phyloP scores from a whole-genome alignment of 2,329 filamentous ascomycete genomes.

The Fusarium liriodendri region DNA sequence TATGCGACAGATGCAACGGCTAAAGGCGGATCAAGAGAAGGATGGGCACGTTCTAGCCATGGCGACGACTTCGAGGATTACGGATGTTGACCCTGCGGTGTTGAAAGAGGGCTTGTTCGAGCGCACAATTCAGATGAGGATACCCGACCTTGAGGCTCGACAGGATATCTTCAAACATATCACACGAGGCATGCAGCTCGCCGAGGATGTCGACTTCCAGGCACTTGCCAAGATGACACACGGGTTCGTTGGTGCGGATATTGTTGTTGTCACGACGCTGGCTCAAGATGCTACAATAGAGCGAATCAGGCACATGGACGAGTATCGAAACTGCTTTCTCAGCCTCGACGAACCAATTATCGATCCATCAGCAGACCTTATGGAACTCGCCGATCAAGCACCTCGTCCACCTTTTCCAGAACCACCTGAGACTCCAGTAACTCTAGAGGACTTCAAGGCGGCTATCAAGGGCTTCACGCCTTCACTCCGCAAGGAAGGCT shows the following conservation, averaged over 20 bases:
- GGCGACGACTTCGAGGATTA: constrained; percentile 89
- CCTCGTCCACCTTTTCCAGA: background rate
- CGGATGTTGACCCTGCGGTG: constrained; percentile 84
- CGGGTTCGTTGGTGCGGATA: constrained; percentile 92
- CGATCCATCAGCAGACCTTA: constrained; percentile 17
- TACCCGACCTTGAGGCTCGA: constrained; percentile 83
- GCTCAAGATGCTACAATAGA: constrained; percentile 55
- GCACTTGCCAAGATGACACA: constrained; percentile 85
- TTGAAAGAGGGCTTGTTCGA: constrained; percentile 82
- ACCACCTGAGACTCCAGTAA: constrained; percentile 20
- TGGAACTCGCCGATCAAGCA: constrained; percentile 27
- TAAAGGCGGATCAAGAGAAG: constrained; percentile 77
- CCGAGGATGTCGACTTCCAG: constrained; percentile 77
- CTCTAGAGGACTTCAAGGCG: constrained; percentile 71
- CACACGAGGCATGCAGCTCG: constrained; percentile 72
- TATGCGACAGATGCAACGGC: constrained; percentile 85
- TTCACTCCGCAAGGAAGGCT: constrained; percentile 88
- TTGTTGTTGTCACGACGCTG: constrained; percentile 71
- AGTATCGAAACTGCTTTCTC: background rate
- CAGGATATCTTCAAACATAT: constrained; percentile 82
- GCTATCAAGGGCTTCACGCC: constrained; percentile 73
- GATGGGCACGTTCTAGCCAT: constrained; percentile 86
- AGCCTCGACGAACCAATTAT: background rate
- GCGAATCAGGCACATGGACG: constrained; percentile 40
- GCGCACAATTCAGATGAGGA: constrained; percentile 86